A percentile compares a stretch with the other conserved stretches of the same genome.
Conservation (phyloP, 2,329 filamentous ascomycete species). For the Epichloe coenophiala region DNA sequence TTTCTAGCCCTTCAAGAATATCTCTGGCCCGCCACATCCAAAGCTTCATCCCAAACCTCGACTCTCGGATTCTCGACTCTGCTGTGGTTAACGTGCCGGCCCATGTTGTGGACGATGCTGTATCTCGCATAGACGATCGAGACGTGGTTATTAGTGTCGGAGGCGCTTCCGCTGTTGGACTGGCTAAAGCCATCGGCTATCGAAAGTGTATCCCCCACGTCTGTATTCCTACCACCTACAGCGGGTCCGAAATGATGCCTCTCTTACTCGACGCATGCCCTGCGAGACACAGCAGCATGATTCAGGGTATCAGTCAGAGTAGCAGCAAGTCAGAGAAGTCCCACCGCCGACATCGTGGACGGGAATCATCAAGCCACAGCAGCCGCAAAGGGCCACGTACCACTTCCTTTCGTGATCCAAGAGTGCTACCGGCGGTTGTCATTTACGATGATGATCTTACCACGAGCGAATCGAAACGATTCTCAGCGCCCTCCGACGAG, state of each 20-base stretch:
- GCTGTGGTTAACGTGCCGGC: constrained; percentile 16
- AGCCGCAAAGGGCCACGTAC: constrained; percentile 4
- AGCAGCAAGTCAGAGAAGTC: constrained; percentile 1
- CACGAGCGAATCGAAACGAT: constrained; percentile 11
- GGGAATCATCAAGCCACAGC: neutral
- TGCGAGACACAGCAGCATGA: constrained; percentile 7
- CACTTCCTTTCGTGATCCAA: constrained; percentile 11
- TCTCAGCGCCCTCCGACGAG: constrained; percentile 16
- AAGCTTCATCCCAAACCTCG: constrained; percentile 19
- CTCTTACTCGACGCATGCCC: constrained; percentile 7
- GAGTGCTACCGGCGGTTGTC: constrained; percentile 17
- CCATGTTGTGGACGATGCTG: constrained; percentile 15
- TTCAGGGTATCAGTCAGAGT: neutral
- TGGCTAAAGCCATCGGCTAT: constrained; percentile 41
- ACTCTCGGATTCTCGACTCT: constrained; percentile 20
- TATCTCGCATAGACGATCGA: constrained; percentile 21
- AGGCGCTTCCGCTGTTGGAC: constrained; percentile 46
- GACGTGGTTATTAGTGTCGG: constrained; percentile 50
- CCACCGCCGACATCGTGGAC: neutral
- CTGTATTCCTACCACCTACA: constrained; percentile 46
- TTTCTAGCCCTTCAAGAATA: constrained; percentile 25
- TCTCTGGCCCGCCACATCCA: constrained; percentile 20
- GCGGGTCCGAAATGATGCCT: constrained; percentile 44
- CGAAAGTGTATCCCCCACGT: constrained; percentile 42
- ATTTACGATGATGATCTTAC: constrained; percentile 26